These are phyloP conservation scores for Stygiomarasmius scandens DNA, from an alignment of 1,284 basidiomycete genomes.

Conservation along the genomic window DNA sequence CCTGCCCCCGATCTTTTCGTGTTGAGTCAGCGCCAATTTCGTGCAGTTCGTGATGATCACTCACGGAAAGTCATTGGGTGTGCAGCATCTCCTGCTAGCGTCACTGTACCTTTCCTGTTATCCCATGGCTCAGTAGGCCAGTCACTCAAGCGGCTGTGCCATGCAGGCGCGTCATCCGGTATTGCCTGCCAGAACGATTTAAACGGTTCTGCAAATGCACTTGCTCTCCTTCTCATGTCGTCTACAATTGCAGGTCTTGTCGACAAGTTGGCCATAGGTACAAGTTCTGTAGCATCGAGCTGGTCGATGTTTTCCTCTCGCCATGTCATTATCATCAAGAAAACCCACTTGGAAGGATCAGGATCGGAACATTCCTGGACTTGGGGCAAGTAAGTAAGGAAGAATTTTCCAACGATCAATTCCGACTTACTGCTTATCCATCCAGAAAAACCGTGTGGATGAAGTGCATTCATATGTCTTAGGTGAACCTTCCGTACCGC, in stretches of 20 bases:
- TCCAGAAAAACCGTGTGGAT: background rate
- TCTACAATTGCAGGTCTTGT: background rate
- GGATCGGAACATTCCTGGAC: background rate
- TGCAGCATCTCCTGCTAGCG: slow-evolving; percentile 6
- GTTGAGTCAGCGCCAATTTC: background rate
- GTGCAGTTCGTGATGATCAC: background rate
- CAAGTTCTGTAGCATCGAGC: too few species aligned
- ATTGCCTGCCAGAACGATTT: background rate
- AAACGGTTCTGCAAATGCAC: slow-evolving; percentile 4
- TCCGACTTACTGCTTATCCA: slow-evolving; percentile 2
- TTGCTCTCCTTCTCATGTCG: background rate
- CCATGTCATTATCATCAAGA: background rate
- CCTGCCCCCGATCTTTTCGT: slow-evolving; percentile 8
- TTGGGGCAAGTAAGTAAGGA: background rate
- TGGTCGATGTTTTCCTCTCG: background rate
- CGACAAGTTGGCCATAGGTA: background rate
- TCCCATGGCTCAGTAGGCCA: slow-evolving; percentile 9
- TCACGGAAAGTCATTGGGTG: slow-evolving; percentile 9
- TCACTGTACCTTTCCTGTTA: slow-evolving; percentile 7
- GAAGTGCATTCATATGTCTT: background rate
- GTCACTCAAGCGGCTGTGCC: slow-evolving; percentile 4
- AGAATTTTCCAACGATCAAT: too few species aligned
- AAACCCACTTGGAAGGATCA: slow-evolving; percentile 1
- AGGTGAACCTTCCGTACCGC: background rate
- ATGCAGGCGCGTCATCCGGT: slow-evolving; percentile 4